Conservation (phyloP, 2,329 filamentous ascomycete species). For the Aspergillus sp. region DNA sequence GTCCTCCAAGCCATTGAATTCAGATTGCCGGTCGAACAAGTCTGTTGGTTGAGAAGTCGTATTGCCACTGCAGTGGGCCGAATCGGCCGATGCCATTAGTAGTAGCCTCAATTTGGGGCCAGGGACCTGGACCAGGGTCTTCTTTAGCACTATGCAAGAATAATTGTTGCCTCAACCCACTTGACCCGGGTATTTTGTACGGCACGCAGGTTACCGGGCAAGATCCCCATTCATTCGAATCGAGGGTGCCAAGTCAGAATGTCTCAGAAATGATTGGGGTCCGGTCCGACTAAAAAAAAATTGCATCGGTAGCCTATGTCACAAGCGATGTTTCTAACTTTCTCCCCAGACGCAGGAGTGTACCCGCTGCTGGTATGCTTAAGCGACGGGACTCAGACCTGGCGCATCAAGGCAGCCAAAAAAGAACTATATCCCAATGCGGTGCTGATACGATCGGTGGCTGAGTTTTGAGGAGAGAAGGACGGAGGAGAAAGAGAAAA, state of each 20-base stretch:
- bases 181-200: neutral
- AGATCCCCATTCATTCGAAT: neutral
- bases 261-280: neutral
- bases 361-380: neutral
- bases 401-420: neutral
- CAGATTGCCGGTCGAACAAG: too few relatives aligned
- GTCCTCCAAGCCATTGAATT: too few relatives aligned
- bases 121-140: slow-evolving; percentile 2
- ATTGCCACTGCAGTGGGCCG: slow-evolving; percentile 2
- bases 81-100: neutral
- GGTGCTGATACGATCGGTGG: neutral
- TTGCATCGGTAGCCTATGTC: neutral
- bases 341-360: neutral
- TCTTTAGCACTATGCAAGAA: neutral
- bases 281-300: neutral
- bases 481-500: neutral
- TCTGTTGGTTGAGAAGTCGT: neutral
- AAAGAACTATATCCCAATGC: neutral
- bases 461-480: neutral
- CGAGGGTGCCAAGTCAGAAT: neutral
- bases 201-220: neutral
- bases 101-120: slow-evolving; percentile 2
- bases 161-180: neutral
- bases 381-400: neutral
- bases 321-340: neutral